A percentile compares a stretch with the other conserved stretches of the same genome.
Evolutionary conservation across 176 grass and related monocot species (phyloP).

Genomic region (Rhynchospora tenuis): DNA sequence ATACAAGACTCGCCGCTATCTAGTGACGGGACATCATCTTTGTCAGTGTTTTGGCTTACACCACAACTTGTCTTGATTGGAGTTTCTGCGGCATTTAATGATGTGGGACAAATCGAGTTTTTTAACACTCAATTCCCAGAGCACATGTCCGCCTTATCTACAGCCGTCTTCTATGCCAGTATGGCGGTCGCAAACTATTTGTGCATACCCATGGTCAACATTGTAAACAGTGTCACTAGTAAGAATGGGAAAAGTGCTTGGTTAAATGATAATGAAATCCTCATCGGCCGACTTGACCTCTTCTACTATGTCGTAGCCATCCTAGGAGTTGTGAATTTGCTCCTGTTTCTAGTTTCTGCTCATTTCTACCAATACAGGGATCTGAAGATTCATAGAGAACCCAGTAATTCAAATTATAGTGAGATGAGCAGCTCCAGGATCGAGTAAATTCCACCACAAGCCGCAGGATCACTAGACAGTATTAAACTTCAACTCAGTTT

Average conservation of each 20-base stretch:
- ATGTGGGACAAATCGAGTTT: constrained; percentile 75
- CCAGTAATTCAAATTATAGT: background rate
- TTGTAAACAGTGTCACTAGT: constrained; percentile 40
- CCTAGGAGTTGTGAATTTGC: constrained; percentile 42
- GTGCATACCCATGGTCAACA: constrained; percentile 36
- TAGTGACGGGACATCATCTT: constrained; percentile 47
- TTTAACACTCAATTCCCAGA: constrained; percentile 86
- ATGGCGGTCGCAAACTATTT: constrained; percentile 58
- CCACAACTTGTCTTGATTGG: constrained; percentile 69
- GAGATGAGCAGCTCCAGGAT: background rate
- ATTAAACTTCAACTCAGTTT: background rate
- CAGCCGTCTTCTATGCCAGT: constrained; percentile 46
- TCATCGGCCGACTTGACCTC: constrained; percentile 54
- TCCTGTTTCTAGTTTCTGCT: constrained; percentile 61
- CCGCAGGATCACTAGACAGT: too few species aligned
- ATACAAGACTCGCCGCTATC: constrained; percentile 57
- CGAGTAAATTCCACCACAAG: background rate
- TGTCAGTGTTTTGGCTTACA: constrained; percentile 64
- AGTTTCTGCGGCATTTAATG: constrained; percentile 50
- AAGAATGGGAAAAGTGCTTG: constrained; percentile 33
- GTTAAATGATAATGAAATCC: constrained; percentile 55
- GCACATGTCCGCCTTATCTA: constrained; percentile 61
- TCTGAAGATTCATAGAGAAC: constrained; percentile 8
- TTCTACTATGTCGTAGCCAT: constrained; percentile 55
- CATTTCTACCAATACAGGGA: constrained; percentile 64